Percentiles rank a stretch among this genome's conserved stretches.
These are phyloP conservation scores for Trichoderma sp. DNA, from an alignment of 2,329 filamentous ascomycete genomes.

Conservation along the genomic window DNA sequence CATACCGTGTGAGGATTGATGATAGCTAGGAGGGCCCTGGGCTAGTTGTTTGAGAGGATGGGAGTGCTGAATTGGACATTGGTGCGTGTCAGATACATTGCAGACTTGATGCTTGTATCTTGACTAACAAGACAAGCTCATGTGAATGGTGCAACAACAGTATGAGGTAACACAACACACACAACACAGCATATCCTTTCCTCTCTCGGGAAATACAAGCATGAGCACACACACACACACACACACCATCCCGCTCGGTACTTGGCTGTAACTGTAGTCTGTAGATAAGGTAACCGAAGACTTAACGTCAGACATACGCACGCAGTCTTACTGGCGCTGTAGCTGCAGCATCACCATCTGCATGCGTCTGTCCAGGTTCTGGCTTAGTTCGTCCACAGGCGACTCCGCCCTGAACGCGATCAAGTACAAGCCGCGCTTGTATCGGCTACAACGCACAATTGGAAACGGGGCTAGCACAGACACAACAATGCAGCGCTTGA, in stretches of 20 bases:
- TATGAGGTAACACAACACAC: neutral
- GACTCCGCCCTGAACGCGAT: neutral
- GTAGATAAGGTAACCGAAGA: neutral
- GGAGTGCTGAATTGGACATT: neutral
- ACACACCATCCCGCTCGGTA: neutral
- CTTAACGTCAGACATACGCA: neutral
- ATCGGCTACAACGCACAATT: neutral
- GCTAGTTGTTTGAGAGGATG: neutral
- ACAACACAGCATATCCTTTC: neutral
- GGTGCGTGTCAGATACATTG: conserved; percentile 17
- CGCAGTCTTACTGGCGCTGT: neutral
- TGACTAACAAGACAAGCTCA: neutral
- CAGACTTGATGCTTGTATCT: neutral
- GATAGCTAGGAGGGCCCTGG: neutral
- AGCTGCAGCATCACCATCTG: neutral
- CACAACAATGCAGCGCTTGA: neutral
- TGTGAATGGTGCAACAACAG: neutral
- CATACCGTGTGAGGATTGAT: neutral
- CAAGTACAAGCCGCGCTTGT: neutral
- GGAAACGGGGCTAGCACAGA: neutral
- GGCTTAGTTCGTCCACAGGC: neutral
- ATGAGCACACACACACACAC: neutral
- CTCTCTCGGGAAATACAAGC: neutral
- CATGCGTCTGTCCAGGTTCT: neutral
- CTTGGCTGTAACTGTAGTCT: neutral